Percentiles rank a stretch among this genome's conserved stretches.
These are phyloP conservation scores for Candida tropicalis DNA, from an alignment of 1,139 yeast species.

Conservation along the genomic window DNA sequence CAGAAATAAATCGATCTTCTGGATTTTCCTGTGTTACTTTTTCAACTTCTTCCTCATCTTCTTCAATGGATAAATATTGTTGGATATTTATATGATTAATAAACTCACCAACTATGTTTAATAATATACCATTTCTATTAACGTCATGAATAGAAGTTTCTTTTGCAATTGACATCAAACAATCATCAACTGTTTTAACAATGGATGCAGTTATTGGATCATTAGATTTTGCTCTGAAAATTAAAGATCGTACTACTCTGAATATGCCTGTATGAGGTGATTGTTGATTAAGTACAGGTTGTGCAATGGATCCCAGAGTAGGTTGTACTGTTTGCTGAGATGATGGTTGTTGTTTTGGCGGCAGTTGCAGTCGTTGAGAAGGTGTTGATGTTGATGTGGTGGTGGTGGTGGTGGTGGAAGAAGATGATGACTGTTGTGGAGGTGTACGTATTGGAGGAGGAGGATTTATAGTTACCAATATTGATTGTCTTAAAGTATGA, in stretches of 20 bases:
- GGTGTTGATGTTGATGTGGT: neutral
- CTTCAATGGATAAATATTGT: neutral
- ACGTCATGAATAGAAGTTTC: conserved; percentile 49
- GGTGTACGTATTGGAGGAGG: neutral
- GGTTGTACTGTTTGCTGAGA: neutral
- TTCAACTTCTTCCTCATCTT: neutral
- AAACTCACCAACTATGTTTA: conserved; percentile 50
- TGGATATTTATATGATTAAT: conserved; percentile 37
- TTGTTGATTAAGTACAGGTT: neutral
- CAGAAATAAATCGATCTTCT: conserved; percentile 12
- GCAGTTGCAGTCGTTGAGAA: neutral
- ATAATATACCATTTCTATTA: conserved; percentile 44
- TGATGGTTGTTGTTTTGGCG: neutral
- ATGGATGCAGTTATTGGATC: conserved; percentile 21
- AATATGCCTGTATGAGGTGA: conserved; percentile 29
- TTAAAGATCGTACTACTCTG: conserved; percentile 49
- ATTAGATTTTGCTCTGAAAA: conserved; percentile 23
- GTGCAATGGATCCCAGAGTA: neutral
- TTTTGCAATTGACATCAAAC: conserved; percentile 39
- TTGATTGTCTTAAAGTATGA: conserved; percentile 3
- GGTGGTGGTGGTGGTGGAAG: neutral
- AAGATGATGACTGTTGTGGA: neutral
- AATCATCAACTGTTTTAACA: conserved; percentile 29
- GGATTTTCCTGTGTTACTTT: neutral
- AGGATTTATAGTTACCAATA: neutral